A percentile compares a stretch with the other conserved stretches of the same genome.
Evolutionary conservation across 176 grass and related monocot genomes (phyloP).

Genomic region (Rhynchospora pubera): DNA sequence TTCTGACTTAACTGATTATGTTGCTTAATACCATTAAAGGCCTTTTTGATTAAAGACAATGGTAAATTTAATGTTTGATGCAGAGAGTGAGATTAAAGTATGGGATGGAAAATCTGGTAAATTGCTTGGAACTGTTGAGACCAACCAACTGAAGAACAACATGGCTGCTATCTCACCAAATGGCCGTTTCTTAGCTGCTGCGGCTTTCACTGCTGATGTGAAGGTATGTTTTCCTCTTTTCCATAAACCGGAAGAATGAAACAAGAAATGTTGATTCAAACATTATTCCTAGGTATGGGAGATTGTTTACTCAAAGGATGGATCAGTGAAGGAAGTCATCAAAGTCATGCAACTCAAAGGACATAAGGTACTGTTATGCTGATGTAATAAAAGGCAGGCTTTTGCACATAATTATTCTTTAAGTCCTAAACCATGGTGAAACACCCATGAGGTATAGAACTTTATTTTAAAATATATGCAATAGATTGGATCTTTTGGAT

Average conservation of each 20-base stretch:
- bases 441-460: background rate
- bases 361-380: slow-evolving; percentile 57
- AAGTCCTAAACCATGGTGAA: background rate
- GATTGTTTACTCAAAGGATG: slow-evolving; percentile 86
- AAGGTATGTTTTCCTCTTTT: slow-evolving; percentile 50
- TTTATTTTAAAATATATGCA: background rate
- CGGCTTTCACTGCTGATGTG: slow-evolving; percentile 96
- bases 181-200: slow-evolving; percentile 90
- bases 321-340: slow-evolving; percentile 78
- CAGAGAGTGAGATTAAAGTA: slow-evolving; percentile 91
- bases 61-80: slow-evolving; percentile 21
- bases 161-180: slow-evolving; percentile 94
- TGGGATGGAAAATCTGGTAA: slow-evolving; percentile 97
- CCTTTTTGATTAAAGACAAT: slow-evolving; percentile 1
- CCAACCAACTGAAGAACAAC: slow-evolving; percentile 97
- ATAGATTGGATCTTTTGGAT: background rate
- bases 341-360: slow-evolving; percentile 96
- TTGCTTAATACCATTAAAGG: background rate
- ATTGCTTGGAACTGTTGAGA: slow-evolving; percentile 75
- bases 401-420: background rate
- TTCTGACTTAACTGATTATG: background rate
- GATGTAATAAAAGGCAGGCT: background rate
- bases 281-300: slow-evolving; percentile 65
- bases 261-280: background rate
- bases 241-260: background rate